phyloP scores from a whole-genome alignment of 345 rosid species.

The Lumnitzera littorea region DNA sequence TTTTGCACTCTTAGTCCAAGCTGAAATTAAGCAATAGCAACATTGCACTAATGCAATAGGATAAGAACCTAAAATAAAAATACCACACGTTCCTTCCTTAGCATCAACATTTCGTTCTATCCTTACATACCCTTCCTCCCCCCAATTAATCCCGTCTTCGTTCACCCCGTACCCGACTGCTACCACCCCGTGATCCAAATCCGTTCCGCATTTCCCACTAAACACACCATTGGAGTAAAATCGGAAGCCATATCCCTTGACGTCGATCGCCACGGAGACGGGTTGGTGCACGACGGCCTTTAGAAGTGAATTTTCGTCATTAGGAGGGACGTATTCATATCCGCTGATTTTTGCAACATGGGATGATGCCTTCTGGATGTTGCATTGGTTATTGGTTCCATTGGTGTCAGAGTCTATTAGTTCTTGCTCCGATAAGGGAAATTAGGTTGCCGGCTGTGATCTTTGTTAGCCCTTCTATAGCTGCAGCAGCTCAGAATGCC shows the following conservation, averaged over 20 bases:
- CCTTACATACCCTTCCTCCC: too few relatives aligned
- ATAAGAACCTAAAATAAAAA: too few relatives aligned
- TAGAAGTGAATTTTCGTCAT: conserved; percentile 38
- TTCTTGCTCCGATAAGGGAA: conserved; percentile 53
- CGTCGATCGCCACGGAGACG: conserved; percentile 36
- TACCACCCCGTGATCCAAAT: conserved; percentile 38
- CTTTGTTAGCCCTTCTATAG: conserved; percentile 41
- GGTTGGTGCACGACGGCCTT: conserved; percentile 48
- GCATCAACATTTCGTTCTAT: too few relatives aligned
- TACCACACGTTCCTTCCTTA: too few relatives aligned
- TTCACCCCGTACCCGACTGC: conserved; percentile 45
- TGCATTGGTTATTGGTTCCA: conserved; percentile 28
- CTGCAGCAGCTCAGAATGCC: conserved; percentile 62
- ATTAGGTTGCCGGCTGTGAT: conserved; percentile 33
- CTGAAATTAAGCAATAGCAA: too few relatives aligned
- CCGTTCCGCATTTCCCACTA: conserved; percentile 26
- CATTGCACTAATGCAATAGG: too few relatives aligned
- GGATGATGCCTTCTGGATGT: conserved; percentile 1
- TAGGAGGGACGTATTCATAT: conserved; percentile 28
- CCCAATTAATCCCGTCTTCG: conserved; percentile 26
- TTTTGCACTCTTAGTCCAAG: too few relatives aligned
- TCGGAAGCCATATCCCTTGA: conserved; percentile 18
- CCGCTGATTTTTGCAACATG: conserved; percentile 24
- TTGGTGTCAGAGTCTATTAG: conserved; percentile 44
- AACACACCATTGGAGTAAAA: conserved; percentile 42